A percentile compares a stretch with the other conserved stretches of the same genome.
Conservation (phyloP, 371 early-diverging fungal species). For the Saksenaea vasiformis region DNA sequence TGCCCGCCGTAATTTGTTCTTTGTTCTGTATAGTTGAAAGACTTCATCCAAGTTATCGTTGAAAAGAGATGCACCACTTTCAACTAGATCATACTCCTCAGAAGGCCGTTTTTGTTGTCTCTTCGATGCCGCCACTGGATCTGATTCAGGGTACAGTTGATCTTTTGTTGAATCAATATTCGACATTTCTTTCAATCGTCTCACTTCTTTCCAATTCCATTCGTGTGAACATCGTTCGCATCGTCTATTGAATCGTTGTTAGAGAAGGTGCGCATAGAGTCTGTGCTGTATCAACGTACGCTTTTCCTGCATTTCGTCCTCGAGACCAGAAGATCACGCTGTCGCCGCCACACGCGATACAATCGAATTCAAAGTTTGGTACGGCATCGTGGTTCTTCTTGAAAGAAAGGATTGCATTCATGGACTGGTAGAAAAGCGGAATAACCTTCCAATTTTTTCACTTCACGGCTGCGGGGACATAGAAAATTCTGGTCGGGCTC, state of each 20-base stretch:
- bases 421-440: neutral
- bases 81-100: neutral
- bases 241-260: neutral
- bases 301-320: neutral
- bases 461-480: too few relatives aligned
- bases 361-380: neutral
- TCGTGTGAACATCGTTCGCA: neutral
- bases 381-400: neutral
- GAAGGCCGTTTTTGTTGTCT: neutral
- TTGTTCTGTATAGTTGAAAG: neutral
- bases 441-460: neutral
- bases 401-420: neutral
- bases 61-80: neutral
- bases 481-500: too few relatives aligned
- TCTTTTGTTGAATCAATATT: neutral
- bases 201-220: slow-evolving; percentile 1
- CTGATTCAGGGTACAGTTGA: neutral
- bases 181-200: neutral
- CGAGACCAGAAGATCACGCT: neutral
- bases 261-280: neutral
- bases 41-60: neutral
- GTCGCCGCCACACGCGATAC: neutral
- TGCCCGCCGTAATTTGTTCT: neutral
- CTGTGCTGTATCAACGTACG: neutral
- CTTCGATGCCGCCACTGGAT: neutral